These are phyloP conservation scores for Suhomyces bokatorum DNA, from an alignment of 1,139 yeast species.

Conservation along the genomic window DNA sequence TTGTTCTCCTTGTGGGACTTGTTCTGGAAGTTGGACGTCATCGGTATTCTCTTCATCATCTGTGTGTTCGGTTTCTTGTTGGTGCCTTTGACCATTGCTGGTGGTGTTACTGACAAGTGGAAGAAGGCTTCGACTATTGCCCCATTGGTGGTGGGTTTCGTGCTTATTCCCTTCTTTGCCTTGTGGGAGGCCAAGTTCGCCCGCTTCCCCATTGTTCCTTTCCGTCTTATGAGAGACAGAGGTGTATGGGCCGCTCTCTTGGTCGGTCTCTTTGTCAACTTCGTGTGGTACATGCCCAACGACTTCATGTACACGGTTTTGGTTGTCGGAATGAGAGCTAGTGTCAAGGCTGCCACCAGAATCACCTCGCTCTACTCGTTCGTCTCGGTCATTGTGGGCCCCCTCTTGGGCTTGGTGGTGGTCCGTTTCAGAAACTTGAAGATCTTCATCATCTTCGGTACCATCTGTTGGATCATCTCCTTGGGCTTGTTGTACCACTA, in stretches of 20 bases:
- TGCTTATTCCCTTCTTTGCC: constrained; percentile 53
- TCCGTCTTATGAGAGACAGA: constrained; percentile 57
- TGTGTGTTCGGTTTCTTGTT: constrained; percentile 58
- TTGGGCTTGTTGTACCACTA: constrained; percentile 58
- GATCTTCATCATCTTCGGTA: constrained; percentile 59
- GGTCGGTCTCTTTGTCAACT: constrained; percentile 55
- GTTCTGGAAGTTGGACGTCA: constrained; percentile 54
- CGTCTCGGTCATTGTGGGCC: constrained; percentile 63
- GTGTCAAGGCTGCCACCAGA: constrained; percentile 62
- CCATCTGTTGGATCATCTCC: constrained; percentile 53
- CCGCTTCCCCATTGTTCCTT: constrained; percentile 59
- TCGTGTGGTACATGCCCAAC: constrained; percentile 67
- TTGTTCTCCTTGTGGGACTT: constrained; percentile 18
- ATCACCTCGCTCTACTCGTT: constrained; percentile 64
- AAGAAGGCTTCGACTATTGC: constrained; percentile 52
- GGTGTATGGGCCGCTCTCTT: constrained; percentile 56
- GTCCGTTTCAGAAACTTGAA: constrained; percentile 55
- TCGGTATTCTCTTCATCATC: constrained; percentile 53
- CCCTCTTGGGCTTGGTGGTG: constrained; percentile 56
- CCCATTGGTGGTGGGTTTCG: constrained; percentile 64
- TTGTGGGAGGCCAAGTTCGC: constrained; percentile 55
- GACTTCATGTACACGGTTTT: constrained; percentile 67
- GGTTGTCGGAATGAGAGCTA: constrained; percentile 59
- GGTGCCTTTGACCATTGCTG: constrained; percentile 55
- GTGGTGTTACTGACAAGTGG: constrained; percentile 56